Percentiles rank a stretch among this genome's conserved stretches.
Evolutionary conservation across 2,329 filamentous ascomycete genomes (phyloP).

Genomic region (Chaetomium globosum): DNA sequence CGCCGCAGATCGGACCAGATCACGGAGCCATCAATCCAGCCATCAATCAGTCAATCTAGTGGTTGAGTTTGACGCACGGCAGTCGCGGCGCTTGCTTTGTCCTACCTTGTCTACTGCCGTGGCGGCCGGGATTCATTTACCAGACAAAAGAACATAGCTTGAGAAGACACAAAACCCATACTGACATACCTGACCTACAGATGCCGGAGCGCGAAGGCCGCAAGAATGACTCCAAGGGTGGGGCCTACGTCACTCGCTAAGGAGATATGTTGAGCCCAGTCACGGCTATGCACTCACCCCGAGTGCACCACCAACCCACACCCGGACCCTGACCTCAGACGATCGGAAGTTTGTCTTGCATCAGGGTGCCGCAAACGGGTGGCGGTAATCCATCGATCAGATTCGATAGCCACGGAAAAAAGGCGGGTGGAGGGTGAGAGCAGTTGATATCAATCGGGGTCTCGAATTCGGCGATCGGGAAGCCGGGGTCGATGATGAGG

Average conservation of each 20-base stretch:
- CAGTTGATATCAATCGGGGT: background rate
- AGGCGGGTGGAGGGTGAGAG: background rate
- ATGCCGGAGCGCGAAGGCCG: slow-evolving; percentile 55
- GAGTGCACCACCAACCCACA: background rate
- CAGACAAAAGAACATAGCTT: background rate
- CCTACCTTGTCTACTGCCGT: background rate
- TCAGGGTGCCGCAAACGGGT: background rate
- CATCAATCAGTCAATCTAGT: background rate
- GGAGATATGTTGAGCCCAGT: background rate
- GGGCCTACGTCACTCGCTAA: slow-evolving; percentile 32
- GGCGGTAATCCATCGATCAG: background rate
- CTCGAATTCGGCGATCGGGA: background rate
- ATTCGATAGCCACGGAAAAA: background rate
- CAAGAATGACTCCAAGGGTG: slow-evolving; percentile 56
- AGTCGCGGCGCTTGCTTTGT: background rate
- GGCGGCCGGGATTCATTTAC: slow-evolving; percentile 7
- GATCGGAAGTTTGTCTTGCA: background rate
- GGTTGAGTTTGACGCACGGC: background rate
- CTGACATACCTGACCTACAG: slow-evolving; percentile 41
- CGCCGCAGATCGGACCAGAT: slow-evolving; percentile 13
- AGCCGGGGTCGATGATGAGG: background rate
- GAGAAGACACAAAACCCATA: background rate
- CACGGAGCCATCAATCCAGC: slow-evolving; percentile 6
- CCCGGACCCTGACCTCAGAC: background rate
- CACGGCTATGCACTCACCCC: background rate